Base-by-base conservation (phyloP, 805 yeast species). In the Dipodascopsis tothii region DNA sequence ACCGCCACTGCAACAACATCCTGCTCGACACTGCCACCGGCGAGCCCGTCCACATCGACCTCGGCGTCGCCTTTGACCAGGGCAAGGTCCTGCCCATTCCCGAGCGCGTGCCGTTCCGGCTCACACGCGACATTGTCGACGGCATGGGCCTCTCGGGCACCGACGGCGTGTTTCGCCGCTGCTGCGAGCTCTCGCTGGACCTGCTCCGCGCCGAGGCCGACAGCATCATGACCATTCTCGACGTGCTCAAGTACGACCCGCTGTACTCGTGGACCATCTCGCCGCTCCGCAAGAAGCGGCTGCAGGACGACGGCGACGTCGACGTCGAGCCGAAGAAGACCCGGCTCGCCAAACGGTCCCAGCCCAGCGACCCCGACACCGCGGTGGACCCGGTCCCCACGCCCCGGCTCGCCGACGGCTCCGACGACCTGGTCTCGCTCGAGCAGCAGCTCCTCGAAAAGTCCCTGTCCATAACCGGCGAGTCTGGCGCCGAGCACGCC, bases 51-150 rank as follows among this genome's bases (percentile, higher is more conserved):
- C 98, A 94, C 60, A 94, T 92, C 54, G 99, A 92, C 62, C 66
- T 92, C 16, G 99, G 98, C 0, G 88, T 92, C 36, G 94, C 97
- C 0, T 92, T 92, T 66, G 98, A 92, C 60, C 96, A 87, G 57
- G 98, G 97, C 0, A 79, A 75, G 55, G 64, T 78, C 11, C 67
- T 92, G 33, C 81, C 90, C 0, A 75, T 90, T 5, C 98, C 99
- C 0, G 99, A 92, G 57, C 72, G 83, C 0, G 95, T 94, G 4
- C 98, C 99, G 3, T 94, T 92, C 60, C 66, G 99, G 50, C 66
- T 94, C 28, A 85, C 97, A 0, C 68, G 94, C 45, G 96, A 94
- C 60, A 71, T 92, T 41, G 80, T 87, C 3, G 97, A 92, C 66
- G 98, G 94, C 0, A 75, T 94, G 68, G 99, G 99, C 0, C 70